phyloP scores from a whole-genome alignment of 108 stramenopile genomes.

The Conticribra weissflogii region DNA sequence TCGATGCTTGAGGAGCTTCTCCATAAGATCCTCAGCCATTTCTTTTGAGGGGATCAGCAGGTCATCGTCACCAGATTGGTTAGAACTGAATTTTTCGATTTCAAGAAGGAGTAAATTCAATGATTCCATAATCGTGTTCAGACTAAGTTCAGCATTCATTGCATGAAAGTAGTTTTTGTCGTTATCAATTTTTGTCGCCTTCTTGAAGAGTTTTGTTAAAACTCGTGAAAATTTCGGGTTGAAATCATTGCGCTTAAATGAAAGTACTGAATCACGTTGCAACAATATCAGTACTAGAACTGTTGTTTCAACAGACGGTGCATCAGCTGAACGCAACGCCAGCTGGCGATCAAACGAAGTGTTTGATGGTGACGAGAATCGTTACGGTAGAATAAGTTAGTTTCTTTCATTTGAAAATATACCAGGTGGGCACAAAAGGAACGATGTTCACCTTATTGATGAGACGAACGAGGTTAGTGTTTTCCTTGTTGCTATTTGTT shows the following conservation, averaged over 20 bases:
- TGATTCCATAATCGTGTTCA: constrained; percentile 44
- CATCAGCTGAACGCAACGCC: constrained; percentile 21
- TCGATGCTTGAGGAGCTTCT: constrained; percentile 36
- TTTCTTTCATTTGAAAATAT: not conserved
- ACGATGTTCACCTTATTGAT: constrained; percentile 70
- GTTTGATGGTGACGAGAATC: not conserved
- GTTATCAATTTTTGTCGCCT: constrained; percentile 75
- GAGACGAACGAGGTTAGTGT: constrained; percentile 63
- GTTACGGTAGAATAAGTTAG: not conserved
- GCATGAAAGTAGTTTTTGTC: constrained; percentile 33
- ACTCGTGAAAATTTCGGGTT: constrained; percentile 66
- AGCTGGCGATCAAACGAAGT: constrained; percentile 12
- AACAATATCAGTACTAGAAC: constrained; percentile 57
- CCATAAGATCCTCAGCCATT: constrained; percentile 29
- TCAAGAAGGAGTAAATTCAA: constrained; percentile 61
- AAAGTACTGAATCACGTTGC: constrained; percentile 60
- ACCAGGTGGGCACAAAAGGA: not conserved
- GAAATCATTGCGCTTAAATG: constrained; percentile 14
- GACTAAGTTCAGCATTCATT: constrained; percentile 23
- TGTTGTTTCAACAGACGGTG: constrained; percentile 23
- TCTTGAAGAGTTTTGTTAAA: constrained; percentile 63
- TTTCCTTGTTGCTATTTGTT: constrained; percentile 49
- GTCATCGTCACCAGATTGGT: constrained; percentile 13
- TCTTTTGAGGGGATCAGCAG: constrained; percentile 19
- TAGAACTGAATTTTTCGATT: constrained; percentile 45